phyloP scores from a whole-genome alignment of 768 basidiomycete species.

The Boletellus ananas region DNA sequence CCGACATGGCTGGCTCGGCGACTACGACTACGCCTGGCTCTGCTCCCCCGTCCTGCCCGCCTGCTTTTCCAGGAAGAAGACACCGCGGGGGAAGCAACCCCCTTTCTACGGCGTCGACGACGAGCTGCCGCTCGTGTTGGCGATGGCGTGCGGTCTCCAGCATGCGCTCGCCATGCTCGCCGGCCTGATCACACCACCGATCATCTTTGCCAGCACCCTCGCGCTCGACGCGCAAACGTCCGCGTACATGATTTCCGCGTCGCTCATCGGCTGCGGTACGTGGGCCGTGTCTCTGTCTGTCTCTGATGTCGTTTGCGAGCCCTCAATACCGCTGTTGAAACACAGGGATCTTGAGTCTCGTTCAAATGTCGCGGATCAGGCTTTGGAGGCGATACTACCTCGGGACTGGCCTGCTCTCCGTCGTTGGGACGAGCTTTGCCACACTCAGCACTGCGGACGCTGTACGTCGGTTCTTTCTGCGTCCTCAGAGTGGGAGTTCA shows the following conservation, averaged over 20 bases:
- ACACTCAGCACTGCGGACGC: slow-evolving; percentile 71
- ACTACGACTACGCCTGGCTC: slow-evolving; percentile 75
- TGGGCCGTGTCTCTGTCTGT: neutral
- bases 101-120: slow-evolving; percentile 76
- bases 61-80: slow-evolving; percentile 31
- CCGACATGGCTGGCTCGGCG: slow-evolving; percentile 74
- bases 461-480: slow-evolving; percentile 33
- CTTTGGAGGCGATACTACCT: slow-evolving; percentile 63
- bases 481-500: neutral
- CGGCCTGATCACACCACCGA: slow-evolving; percentile 79
- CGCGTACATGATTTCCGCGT: slow-evolving; percentile 78
- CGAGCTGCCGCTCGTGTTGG: slow-evolving; percentile 68
- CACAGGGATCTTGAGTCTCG: slow-evolving; percentile 67
- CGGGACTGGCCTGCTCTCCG: slow-evolving; percentile 77
- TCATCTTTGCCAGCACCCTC: slow-evolving; percentile 67
- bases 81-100: slow-evolving; percentile 36
- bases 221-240: slow-evolving; percentile 55
- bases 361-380: slow-evolving; percentile 72
- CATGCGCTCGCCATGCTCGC: slow-evolving; percentile 82
- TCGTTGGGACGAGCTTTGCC: slow-evolving; percentile 79
- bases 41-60: slow-evolving; percentile 70
- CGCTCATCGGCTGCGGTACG: slow-evolving; percentile 73
- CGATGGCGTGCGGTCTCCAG: slow-evolving; percentile 69
- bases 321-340: too few species aligned
- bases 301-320: too few species aligned